Evolutionary conservation across 139 green algal genomes (phyloP), one percentile per base, ranked within the genome.

Genomic region (Picochlorum sp.): DNA sequence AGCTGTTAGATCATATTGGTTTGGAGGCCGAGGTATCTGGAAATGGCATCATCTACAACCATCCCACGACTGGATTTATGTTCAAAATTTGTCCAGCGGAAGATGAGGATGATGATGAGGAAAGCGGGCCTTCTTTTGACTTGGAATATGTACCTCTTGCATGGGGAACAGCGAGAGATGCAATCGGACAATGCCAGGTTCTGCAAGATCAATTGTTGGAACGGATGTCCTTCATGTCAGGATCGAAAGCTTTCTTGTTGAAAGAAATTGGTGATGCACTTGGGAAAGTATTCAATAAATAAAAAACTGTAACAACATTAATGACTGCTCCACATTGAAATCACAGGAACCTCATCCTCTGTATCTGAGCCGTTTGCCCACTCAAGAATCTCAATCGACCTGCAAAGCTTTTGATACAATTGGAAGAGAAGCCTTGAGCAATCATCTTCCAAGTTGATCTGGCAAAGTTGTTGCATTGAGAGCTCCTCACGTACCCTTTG

Each of bases 381-480:
- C 34, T 41, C 47, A 9, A 66, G 21, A 18, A 14, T 56, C 14
- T 38, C 15, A 16, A 66, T 56, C 23, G 61, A 45, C 15, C 37
- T 37, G 15, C 61, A 20, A 21, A 66, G 20, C 24, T 59, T 24
- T 14, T 20, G 10, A 63, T 76, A 78, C 47, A 88, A 68, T 7
- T 66, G 55, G 6, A 64, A 54, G 24, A 84, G 65, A 23, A 95
- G 79, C 13, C 76, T 62, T 13, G 80, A 32, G 70, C 81, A 91
- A 75, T 94, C 85, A 34, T 74, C 72, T 37, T 81, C 72, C 56
- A 97, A 82, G 62, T 97, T 93, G 37, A 70, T 74, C 69, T 91
- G 92, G 83, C 90, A 97, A 62, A 86, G 87, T 58, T 95, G 75
- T 20, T 85, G 83, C 56, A 97, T 76, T 13, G 77, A 84, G 8